These are phyloP conservation scores for Pugionium dolabratum DNA, from an alignment of 345 rosid species.

Conservation along the genomic window DNA sequence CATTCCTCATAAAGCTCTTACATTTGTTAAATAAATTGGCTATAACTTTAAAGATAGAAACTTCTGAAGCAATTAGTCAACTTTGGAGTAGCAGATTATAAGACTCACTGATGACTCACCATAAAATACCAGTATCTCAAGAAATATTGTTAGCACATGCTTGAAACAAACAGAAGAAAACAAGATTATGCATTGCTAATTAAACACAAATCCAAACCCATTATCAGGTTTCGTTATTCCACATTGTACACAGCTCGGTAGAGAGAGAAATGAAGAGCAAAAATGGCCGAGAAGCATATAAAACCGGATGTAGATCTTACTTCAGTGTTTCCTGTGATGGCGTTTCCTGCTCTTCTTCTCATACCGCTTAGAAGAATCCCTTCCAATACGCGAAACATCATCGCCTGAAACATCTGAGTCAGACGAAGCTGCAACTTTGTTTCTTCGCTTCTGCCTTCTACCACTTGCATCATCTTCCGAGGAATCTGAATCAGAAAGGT, in stretches of 20 bases:
- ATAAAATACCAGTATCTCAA: not conserved
- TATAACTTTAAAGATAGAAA: conserved; percentile 44
- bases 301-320: not conserved
- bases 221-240: conserved; percentile 13
- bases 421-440: conserved; percentile 57
- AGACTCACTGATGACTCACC: too few species aligned
- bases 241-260: conserved; percentile 22
- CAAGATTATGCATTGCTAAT: conserved; percentile 7
- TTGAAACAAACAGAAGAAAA: conserved; percentile 29
- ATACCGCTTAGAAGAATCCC: conserved; percentile 54
- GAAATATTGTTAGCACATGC: conserved; percentile 8
- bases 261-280: not conserved
- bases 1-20: not conserved
- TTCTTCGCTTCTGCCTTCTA: conserved; percentile 49
- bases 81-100: too few species aligned
- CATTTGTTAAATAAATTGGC: conserved; percentile 29
- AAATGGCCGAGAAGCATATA: not conserved
- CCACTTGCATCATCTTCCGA: conserved; percentile 28
- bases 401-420: conserved; percentile 44
- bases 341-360: conserved; percentile 64
- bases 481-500: conserved; percentile 29
- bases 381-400: conserved; percentile 63
- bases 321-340: conserved; percentile 41
- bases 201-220: conserved; percentile 23
- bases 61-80: not conserved